These are phyloP conservation scores for Mortierella antarctica DNA, from an alignment of 192 early-diverging fungal genomes.

Conservation along the genomic window DNA sequence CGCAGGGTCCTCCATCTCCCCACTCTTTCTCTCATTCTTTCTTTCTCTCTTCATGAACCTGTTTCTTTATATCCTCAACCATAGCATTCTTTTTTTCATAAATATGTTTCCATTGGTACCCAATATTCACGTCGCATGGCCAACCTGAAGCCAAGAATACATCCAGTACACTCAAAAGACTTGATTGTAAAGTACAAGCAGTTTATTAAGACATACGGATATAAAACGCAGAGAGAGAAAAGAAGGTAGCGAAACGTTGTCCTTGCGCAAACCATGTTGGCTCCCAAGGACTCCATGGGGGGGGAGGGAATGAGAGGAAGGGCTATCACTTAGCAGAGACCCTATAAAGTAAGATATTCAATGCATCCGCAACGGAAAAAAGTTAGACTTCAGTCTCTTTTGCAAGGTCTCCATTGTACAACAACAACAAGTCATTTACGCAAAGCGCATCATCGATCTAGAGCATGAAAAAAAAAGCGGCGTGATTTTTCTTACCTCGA, in stretches of 20 bases:
- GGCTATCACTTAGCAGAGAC: neutral
- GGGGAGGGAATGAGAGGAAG: neutral
- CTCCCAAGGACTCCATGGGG: neutral
- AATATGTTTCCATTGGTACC: neutral
- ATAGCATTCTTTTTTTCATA: neutral
- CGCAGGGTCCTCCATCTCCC: too few species aligned
- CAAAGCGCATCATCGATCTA: too few species aligned
- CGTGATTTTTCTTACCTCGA: constrained; percentile 11
- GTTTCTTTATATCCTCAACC: neutral
- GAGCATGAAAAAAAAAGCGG: constrained; percentile 1
- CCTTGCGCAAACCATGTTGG: neutral
- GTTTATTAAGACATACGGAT: neutral
- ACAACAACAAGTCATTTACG: neutral
- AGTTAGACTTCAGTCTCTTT: neutral
- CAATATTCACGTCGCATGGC: too few species aligned
- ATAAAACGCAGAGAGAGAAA: neutral
- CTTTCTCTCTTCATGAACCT: neutral
- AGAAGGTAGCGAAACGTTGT: neutral
- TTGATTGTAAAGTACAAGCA: neutral
- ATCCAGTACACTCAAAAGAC: neutral
- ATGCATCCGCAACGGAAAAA: neutral
- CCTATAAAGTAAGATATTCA: neutral
- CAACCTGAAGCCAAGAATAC: too few species aligned
- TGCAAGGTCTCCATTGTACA: too few species aligned
- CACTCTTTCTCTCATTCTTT: neutral